Evolutionary conservation across 495 filamentous ascomycete species (phyloP).

Genomic region (Cercophora samala): DNA sequence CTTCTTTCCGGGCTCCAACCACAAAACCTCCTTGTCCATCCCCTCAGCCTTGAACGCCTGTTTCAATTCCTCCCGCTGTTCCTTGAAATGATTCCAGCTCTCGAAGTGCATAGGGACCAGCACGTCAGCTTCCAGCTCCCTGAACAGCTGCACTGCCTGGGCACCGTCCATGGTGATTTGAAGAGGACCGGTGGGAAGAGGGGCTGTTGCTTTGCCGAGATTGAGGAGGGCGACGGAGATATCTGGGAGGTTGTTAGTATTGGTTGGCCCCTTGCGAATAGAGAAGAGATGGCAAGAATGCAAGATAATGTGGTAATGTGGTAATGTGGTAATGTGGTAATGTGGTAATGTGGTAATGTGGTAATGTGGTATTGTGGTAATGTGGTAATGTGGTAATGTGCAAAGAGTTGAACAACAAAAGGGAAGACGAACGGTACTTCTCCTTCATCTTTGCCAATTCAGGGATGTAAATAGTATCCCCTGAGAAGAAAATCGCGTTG

Average conservation of each 20-base stretch:
- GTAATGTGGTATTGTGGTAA: background rate
- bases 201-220: constrained; percentile 34
- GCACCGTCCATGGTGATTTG: constrained; percentile 53
- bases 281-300: background rate
- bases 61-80: constrained; percentile 36
- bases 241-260: constrained; percentile 15
- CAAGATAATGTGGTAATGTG: too few relatives aligned
- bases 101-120: constrained; percentile 56
- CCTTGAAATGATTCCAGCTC: constrained; percentile 49
- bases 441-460: constrained; percentile 39
- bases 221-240: constrained; percentile 40
- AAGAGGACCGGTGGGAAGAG: constrained; percentile 32
- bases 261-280: background rate
- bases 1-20: constrained; percentile 33
- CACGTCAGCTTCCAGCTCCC: constrained; percentile 44
- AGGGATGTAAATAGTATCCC: constrained; percentile 53
- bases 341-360: too few relatives aligned
- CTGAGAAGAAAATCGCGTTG: constrained; percentile 55
- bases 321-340: too few relatives aligned
- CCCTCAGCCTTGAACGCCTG: constrained; percentile 57
- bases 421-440: constrained; percentile 21
- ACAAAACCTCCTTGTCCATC: constrained; percentile 50
- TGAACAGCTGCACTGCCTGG: constrained; percentile 41
- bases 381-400: background rate
- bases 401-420: background rate